A percentile compares a stretch with the other conserved stretches of the same genome.
Evolutionary conservation across 2,329 filamentous ascomycete genomes (phyloP).

Genomic region (Pochonia chlamydosporia): DNA sequence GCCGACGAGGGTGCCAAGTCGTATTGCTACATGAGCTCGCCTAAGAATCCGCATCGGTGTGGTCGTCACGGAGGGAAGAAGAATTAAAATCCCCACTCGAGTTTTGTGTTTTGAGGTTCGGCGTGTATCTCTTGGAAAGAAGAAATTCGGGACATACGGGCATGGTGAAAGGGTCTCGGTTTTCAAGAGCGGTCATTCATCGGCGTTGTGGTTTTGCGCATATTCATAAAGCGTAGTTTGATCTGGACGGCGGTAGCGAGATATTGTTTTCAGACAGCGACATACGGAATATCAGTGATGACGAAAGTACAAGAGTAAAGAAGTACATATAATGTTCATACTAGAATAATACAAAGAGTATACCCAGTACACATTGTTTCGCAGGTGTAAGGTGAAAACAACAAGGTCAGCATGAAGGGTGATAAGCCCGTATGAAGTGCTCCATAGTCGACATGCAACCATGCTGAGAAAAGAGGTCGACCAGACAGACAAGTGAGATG

Average conservation of each 20-base stretch:
- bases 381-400: no score
- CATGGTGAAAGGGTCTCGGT: not conserved
- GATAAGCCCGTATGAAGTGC: no score
- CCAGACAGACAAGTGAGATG: no score
- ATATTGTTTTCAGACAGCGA: not conserved
- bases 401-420: no score
- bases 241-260: not conserved
- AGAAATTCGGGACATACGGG: not conserved
- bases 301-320: not conserved
- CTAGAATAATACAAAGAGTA: no score
- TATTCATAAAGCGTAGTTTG: not conserved
- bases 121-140: not conserved
- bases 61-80: conserved; percentile 44
- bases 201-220: not conserved
- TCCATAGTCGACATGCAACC: no score
- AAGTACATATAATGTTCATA: not conserved
- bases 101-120: not conserved
- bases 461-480: no score
- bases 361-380: no score
- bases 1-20: conserved; percentile 40
- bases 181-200: not conserved
- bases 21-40: conserved; percentile 55
- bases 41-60: conserved; percentile 51
- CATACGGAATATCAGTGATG: not conserved
- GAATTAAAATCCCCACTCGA: not conserved